phyloP scores from a whole-genome alignment of 2,329 filamentous ascomycete genomes.

The Sclerotinia minor region DNA sequence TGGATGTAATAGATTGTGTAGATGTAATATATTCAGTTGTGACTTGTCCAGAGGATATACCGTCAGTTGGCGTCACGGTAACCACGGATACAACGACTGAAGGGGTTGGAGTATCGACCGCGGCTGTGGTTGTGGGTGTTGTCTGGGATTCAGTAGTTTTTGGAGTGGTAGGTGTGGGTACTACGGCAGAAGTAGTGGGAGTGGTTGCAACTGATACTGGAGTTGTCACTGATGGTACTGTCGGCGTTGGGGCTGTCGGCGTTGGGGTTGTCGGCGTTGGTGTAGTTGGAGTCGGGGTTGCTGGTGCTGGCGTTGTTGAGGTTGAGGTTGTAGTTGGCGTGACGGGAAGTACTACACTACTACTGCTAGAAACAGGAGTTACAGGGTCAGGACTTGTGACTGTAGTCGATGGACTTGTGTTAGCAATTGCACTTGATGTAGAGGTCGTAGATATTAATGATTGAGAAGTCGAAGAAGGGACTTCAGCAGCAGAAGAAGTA shows the following conservation, averaged over 20 bases:
- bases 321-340: constrained; percentile 21
- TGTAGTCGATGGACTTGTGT: constrained; percentile 35
- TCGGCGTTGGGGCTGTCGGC: constrained; percentile 23
- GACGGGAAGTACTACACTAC: constrained; percentile 23
- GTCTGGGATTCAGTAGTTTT: constrained; percentile 34
- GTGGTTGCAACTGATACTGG: constrained; percentile 25
- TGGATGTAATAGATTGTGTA: constrained; percentile 22
- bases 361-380: constrained; percentile 11
- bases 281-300: constrained; percentile 19
- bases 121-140: constrained; percentile 31
- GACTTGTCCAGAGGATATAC: constrained; percentile 19
- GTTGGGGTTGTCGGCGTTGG: constrained; percentile 31
- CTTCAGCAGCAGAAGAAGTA: constrained; percentile 24
- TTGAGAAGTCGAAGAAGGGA: constrained; percentile 29
- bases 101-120: constrained; percentile 31
- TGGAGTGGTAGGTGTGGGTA: constrained; percentile 17
- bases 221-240: constrained; percentile 27
- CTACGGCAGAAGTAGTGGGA: constrained; percentile 26
- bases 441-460: constrained; percentile 6
- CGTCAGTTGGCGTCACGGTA: constrained; percentile 19
- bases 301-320: constrained; percentile 16
- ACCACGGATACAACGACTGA: constrained; percentile 24
- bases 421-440: constrained; percentile 37
- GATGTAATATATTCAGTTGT: constrained; percentile 29
- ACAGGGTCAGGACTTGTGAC: constrained; percentile 26